Conservation (phyloP, 768 basidiomycete genomes). For the Tricholoma matsutake region DNA sequence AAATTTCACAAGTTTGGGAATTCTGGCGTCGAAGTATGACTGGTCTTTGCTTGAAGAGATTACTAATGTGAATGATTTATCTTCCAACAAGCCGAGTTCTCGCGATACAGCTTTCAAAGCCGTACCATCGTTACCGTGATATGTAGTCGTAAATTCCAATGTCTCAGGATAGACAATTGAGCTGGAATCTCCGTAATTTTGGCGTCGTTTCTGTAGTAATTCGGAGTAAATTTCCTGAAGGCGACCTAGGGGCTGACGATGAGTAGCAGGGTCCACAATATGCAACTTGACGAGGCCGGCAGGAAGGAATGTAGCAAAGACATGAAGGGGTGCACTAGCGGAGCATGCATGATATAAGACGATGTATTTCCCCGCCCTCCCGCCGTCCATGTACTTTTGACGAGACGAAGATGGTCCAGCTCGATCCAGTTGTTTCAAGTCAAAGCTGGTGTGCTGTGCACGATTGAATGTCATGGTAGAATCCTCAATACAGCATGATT, state of each 20-base stretch:
- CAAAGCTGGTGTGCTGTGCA: slow-evolving; percentile 80
- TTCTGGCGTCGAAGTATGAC: slow-evolving; percentile 71
- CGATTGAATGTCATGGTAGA: slow-evolving; percentile 70
- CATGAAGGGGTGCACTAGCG: slow-evolving; percentile 69
- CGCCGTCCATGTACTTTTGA: slow-evolving; percentile 71
- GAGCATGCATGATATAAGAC: slow-evolving; percentile 88
- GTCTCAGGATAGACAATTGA: slow-evolving; percentile 64
- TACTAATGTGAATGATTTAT: slow-evolving; percentile 70
- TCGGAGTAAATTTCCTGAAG: slow-evolving; percentile 75
- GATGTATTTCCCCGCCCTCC: slow-evolving; percentile 68
- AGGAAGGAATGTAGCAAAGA: slow-evolving; percentile 86
- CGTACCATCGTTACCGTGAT: slow-evolving; percentile 73
- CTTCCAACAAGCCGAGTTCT: slow-evolving; percentile 75
- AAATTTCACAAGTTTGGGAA: slow-evolving; percentile 76
- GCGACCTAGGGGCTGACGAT: slow-evolving; percentile 75
- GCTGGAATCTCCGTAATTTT: slow-evolving; percentile 35
- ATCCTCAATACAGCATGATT: slow-evolving; percentile 70
- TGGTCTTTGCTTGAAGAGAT: slow-evolving; percentile 86
- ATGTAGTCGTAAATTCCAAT: slow-evolving; percentile 62
- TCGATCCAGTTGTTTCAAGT: slow-evolving; percentile 76
- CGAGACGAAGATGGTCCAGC: slow-evolving; percentile 54
- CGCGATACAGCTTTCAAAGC: slow-evolving; percentile 87
- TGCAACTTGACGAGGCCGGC: slow-evolving; percentile 70
- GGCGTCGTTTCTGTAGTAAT: slow-evolving; percentile 49
- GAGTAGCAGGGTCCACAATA: slow-evolving; percentile 87